Conservation (phyloP, 2,329 filamentous ascomycete genomes). For the Aspergillus awamori region DNA sequence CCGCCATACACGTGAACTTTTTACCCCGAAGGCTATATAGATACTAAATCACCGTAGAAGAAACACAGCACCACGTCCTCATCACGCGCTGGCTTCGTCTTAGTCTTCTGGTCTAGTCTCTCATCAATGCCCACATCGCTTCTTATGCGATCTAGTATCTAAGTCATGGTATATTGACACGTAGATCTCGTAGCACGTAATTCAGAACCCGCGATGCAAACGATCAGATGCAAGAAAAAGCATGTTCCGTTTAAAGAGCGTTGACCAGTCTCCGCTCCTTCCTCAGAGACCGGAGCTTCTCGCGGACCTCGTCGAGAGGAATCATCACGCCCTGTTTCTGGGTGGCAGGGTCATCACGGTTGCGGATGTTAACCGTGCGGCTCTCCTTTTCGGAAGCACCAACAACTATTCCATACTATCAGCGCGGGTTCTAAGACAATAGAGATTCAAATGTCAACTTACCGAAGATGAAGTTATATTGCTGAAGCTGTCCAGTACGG, state of each 20-base stretch:
- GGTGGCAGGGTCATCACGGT: conserved; percentile 63
- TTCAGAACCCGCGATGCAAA: not conserved
- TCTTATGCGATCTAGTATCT: conserved; percentile 7
- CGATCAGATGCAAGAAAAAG: not conserved
- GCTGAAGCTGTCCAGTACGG: conserved; percentile 50
- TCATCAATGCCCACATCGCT: conserved; percentile 8
- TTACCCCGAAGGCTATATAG: not conserved
- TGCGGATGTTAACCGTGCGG: conserved; percentile 65
- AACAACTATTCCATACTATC: conserved; percentile 51
- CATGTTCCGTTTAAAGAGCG: conserved; percentile 33
- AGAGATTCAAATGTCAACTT: conserved; percentile 22
- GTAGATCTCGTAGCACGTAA: conserved; percentile 6
- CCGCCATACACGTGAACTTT: not conserved
- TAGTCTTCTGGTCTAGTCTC: not conserved
- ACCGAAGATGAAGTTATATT: conserved; percentile 58
- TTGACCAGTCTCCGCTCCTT: conserved; percentile 51
- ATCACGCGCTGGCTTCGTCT: not conserved
- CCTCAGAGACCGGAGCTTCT: conserved; percentile 53
- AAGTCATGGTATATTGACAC: conserved; percentile 9
- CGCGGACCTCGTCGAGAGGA: conserved; percentile 61
- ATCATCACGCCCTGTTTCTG: conserved; percentile 66
- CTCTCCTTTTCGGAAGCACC: conserved; percentile 64
- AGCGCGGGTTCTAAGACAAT: conserved; percentile 13
- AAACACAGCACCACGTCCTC: not conserved
- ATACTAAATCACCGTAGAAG: not conserved